Conservation (phyloP, 768 basidiomycete genomes). For the Antrodiella citrinella region DNA sequence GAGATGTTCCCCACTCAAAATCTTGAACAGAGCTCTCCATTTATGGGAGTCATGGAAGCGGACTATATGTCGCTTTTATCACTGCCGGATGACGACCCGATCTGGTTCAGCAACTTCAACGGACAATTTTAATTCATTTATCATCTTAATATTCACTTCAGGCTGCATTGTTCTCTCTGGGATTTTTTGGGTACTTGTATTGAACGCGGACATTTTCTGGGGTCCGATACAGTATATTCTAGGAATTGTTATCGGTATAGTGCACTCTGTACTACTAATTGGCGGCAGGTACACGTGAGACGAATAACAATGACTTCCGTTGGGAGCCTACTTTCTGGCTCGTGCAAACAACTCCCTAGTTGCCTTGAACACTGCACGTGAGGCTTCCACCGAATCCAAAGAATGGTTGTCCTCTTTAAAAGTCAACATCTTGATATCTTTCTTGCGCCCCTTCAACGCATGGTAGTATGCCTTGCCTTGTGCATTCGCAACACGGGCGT, state of each 20-base stretch:
- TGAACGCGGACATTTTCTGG: too few relatives aligned
- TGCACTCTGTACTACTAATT: too few relatives aligned
- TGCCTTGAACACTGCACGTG: background rate
- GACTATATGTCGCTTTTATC: background rate
- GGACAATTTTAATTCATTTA: background rate
- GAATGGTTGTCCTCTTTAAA: constrained; percentile 60
- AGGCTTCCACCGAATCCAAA: constrained; percentile 53
- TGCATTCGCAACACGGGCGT: constrained; percentile 53
- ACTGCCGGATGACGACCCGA: background rate
- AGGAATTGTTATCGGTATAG: too few relatives aligned
- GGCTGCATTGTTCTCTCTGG: too few relatives aligned
- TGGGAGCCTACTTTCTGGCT: too few relatives aligned
- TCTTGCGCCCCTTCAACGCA: constrained; percentile 40
- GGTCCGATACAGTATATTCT: too few relatives aligned
- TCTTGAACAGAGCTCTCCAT: background rate
- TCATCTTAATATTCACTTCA: background rate
- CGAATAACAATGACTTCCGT: too few relatives aligned
- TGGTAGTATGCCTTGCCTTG: constrained; percentile 63
- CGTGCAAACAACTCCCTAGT: background rate
- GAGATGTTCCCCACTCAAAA: background rate
- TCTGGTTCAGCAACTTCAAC: background rate
- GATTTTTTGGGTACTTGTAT: too few relatives aligned
- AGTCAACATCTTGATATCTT: constrained; percentile 46
- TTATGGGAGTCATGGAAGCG: background rate
- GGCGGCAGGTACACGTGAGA: too few relatives aligned